These are phyloP conservation scores for Verticillium zaregamsianum DNA, from an alignment of 2,329 filamentous ascomycete genomes.

Conservation along the genomic window DNA sequence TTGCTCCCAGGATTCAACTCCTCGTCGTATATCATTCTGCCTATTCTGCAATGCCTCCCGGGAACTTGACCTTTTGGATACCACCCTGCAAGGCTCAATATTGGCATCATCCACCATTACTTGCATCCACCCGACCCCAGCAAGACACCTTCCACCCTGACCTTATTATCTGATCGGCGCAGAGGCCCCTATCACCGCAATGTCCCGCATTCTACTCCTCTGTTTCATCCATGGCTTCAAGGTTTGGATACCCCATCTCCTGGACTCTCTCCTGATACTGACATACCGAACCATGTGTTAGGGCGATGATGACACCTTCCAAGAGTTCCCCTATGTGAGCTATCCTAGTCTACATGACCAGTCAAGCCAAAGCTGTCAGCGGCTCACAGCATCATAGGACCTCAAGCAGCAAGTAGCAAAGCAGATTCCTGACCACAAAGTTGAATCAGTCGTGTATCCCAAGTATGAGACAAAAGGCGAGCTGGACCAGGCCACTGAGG, in stretches of 20 bases:
- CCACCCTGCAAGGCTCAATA: background rate
- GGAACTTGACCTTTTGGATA: background rate
- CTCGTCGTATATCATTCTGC: background rate
- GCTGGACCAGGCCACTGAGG: slow-evolving; percentile 43
- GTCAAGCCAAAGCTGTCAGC: background rate
- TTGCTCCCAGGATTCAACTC: background rate
- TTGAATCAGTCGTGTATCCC: slow-evolving; percentile 63
- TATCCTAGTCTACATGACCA: background rate
- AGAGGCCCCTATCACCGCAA: slow-evolving; percentile 13
- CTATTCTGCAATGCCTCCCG: background rate
- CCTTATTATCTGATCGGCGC: background rate
- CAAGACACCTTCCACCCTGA: background rate
- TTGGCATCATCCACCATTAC: background rate
- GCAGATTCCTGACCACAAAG: slow-evolving; percentile 54
- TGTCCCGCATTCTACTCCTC: slow-evolving; percentile 57
- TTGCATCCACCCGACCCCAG: background rate
- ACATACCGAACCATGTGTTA: slow-evolving; percentile 20
- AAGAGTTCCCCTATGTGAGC: slow-evolving; percentile 53
- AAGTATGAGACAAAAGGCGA: slow-evolving; percentile 71
- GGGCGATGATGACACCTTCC: slow-evolving; percentile 67
- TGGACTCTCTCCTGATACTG: background rate
- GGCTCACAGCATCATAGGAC: slow-evolving; percentile 30
- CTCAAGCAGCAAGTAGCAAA: slow-evolving; percentile 54
- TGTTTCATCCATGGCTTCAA: slow-evolving; percentile 78
- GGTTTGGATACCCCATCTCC: slow-evolving; percentile 19